Base-by-base conservation (phyloP, 352 stramenopile genomes). In the Halophytophthora batemanensis region DNA sequence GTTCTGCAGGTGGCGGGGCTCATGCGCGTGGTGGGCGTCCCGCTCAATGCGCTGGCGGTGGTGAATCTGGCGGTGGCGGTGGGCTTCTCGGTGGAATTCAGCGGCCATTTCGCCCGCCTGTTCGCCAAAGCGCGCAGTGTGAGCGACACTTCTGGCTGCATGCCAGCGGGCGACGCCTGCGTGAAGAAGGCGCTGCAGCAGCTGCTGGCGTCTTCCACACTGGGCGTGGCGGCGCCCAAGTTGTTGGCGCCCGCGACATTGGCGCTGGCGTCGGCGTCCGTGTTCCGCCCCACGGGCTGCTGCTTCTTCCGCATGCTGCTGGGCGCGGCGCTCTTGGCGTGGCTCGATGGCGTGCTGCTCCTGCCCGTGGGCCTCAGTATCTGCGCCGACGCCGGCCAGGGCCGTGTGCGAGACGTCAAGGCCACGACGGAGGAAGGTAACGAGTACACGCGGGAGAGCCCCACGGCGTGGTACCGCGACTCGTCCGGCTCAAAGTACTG, bases 11-110 rank as follows among this genome's bases (percentile, higher is more conserved):
- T 88, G 36, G 76, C 80, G 56, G 80, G 74, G 18, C 25, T 86
- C 15, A 87, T 88, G 80, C 50, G 69, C 35, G 71, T 69, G 11
- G 66, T 79, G 50, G 66, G 56, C n/a, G 82, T 88, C 13, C 61
- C 79, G 36, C 54, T 96, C 2, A 96, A 95, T 53, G 84, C 82
- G 6, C 70, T 96, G 13, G 87, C 81, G 25, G 76, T 93, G 22
- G 77, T 93, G 33, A 86, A 93, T 60, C 63, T 95, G 14, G 71
- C 91, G 23, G 77, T 88, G 39, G 82, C 76, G 21, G 57, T 86
- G 7, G 82, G 73, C 3, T 70, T 96, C 40, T 83, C 73, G 2
- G 77, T 95, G 21, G 82, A 91, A 33, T 93, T 93, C 45, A 87
- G 72, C 18, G 69, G 81, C 39, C 87, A 93, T 51, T 75, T 92